Percentiles rank a stretch among this genome's conserved stretches.
Evolutionary conservation across 2,329 filamentous ascomycete species (phyloP).

Genomic region (Acrocalymma vagum): DNA sequence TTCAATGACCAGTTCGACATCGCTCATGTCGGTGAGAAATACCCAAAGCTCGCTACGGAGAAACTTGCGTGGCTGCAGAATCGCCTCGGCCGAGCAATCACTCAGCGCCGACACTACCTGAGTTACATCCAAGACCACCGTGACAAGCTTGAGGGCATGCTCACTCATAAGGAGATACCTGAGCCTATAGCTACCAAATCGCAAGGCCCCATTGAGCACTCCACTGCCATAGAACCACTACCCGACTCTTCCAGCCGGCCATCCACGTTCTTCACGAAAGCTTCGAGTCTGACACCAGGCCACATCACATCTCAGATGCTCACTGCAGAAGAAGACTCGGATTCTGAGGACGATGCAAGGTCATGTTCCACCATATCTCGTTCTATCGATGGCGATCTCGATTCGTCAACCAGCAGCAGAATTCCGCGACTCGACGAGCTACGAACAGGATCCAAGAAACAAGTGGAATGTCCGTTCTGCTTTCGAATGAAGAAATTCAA

Average conservation of each 20-base stretch:
- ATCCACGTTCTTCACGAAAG: conserved; percentile 24
- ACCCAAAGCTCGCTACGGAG: conserved; percentile 17
- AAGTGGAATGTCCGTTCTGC: conserved; percentile 28
- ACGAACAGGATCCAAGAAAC: conserved; percentile 6
- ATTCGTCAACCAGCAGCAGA: conserved; percentile 4
- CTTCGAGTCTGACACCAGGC: conserved; percentile 14
- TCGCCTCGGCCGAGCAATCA: conserved; percentile 27
- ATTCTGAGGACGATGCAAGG: conserved; percentile 16
- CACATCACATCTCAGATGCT: conserved; percentile 14
- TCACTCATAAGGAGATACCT: neutral
- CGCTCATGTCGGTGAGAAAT: conserved; percentile 26
- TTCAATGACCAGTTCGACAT: conserved; percentile 26
- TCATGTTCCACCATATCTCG: conserved; percentile 22
- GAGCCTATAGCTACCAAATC: conserved; percentile 1
- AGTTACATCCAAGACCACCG: conserved; percentile 25
- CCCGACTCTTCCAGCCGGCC: conserved; percentile 12
- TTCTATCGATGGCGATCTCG: conserved; percentile 15
- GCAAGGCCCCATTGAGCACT: conserved; percentile 3
- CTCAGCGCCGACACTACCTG: conserved; percentile 25
- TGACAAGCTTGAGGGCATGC: conserved; percentile 14
- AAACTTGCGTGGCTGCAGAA: conserved; percentile 17
- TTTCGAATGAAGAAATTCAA: conserved; percentile 19
- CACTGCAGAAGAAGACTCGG: conserved; percentile 10
- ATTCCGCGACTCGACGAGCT: conserved; percentile 21
- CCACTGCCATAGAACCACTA: neutral